These are phyloP conservation scores for Plasmodium fragile DNA, from an alignment of 169 alveolate genomes.

Conservation along the genomic window DNA sequence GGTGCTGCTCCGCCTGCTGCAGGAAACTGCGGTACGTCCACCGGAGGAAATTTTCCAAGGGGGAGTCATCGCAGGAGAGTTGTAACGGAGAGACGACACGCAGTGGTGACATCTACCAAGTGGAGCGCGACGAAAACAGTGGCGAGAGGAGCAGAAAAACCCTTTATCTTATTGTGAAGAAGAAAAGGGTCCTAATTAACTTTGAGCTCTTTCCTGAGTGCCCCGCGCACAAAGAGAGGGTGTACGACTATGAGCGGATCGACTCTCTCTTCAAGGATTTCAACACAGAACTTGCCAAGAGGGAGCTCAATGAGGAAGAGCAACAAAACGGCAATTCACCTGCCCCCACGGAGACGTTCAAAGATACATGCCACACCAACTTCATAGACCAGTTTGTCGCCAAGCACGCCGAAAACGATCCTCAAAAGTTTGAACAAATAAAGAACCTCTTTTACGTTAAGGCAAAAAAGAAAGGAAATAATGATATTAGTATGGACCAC, in stretches of 20 bases:
- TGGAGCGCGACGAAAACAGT: background rate
- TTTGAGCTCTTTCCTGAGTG: conserved; percentile 27
- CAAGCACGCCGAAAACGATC: background rate
- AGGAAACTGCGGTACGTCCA: conserved; percentile 30
- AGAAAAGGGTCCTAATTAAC: conserved; percentile 33
- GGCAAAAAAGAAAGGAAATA: background rate
- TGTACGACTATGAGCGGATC: conserved; percentile 44
- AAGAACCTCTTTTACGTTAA: conserved; percentile 5
- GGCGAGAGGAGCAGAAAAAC: background rate
- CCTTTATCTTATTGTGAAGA: conserved; percentile 32
- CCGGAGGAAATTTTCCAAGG: background rate
- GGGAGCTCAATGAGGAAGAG: background rate
- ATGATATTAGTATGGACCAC: background rate
- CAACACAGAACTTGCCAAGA: conserved; percentile 2
- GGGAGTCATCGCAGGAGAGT: background rate
- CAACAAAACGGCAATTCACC: background rate
- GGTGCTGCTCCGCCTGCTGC: conserved; percentile 48
- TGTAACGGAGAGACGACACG: too few species aligned
- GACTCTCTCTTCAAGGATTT: background rate
- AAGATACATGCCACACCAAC: background rate
- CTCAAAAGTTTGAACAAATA: conserved; percentile 18
- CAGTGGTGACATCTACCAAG: background rate
- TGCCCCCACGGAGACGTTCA: background rate
- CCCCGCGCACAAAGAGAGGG: conserved; percentile 12
- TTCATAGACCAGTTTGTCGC: conserved; percentile 12